phyloP scores from a whole-genome alignment of 495 filamentous ascomycete genomes.

The Xylaria venustula region DNA sequence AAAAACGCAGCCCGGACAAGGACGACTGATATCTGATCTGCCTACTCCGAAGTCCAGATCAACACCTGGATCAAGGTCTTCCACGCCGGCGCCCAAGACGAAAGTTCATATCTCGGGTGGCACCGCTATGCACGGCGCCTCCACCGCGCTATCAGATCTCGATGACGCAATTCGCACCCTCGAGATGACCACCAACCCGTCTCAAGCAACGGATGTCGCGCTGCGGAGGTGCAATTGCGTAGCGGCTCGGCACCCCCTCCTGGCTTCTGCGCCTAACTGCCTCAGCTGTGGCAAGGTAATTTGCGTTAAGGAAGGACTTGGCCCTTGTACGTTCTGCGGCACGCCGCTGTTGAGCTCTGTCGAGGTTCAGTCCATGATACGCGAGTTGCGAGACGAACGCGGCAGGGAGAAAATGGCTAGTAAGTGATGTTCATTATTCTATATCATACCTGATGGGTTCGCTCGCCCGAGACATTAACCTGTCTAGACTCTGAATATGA shows the following conservation, averaged over 20 bases:
- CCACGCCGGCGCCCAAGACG: constrained; percentile 52
- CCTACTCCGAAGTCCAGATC: constrained; percentile 62
- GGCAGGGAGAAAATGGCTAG: constrained; percentile 76
- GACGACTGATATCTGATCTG: constrained; percentile 76
- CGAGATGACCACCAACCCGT: constrained; percentile 85
- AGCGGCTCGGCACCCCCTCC: constrained; percentile 78
- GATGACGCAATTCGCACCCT: constrained; percentile 89
- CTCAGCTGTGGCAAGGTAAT: constrained; percentile 94
- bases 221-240: constrained; percentile 78
- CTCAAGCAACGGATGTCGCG: constrained; percentile 50
- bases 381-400: constrained; percentile 79
- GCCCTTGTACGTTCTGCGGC: constrained; percentile 91
- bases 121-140: constrained; percentile 71
- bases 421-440: not conserved
- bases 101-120: constrained; percentile 70
- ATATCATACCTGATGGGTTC: not conserved
- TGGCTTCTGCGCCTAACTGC: constrained; percentile 88
- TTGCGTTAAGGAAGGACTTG: constrained; percentile 89
- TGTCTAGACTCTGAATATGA: not conserved
- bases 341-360: constrained; percentile 64
- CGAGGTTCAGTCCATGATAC: constrained; percentile 82
- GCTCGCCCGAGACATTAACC: not conserved
- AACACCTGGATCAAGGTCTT: constrained; percentile 51
- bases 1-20: constrained; percentile 67
- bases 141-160: constrained; percentile 75